Evolutionary conservation across 108 stramenopile species (phyloP).

Genomic region (Fragilaria radians): DNA sequence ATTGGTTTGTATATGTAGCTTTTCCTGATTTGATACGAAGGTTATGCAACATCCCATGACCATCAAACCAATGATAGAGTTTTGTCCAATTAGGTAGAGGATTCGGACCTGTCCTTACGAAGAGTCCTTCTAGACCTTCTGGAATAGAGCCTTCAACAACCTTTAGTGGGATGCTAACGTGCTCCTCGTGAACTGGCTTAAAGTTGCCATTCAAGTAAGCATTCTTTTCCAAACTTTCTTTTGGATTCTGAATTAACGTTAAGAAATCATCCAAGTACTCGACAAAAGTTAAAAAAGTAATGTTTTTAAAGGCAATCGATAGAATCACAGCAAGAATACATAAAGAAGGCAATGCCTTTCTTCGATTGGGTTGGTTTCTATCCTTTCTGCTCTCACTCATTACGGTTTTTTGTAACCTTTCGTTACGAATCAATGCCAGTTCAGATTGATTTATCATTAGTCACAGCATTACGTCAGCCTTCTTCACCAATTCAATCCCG

Average conservation of each 20-base stretch:
- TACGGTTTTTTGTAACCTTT: background rate
- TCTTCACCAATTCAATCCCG: background rate
- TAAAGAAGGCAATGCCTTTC: background rate
- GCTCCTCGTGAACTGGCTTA: conserved; percentile 27
- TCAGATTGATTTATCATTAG: background rate
- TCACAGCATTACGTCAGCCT: background rate
- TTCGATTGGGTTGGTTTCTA: background rate
- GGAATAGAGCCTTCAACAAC: conserved; percentile 38
- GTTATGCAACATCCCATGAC: conserved; percentile 29
- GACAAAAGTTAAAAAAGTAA: background rate
- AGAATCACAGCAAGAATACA: background rate
- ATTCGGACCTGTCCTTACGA: conserved; percentile 38
- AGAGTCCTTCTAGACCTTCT: conserved; percentile 17
- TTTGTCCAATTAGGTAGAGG: conserved; percentile 20
- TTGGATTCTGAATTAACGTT: background rate
- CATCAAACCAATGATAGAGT: conserved; percentile 46
- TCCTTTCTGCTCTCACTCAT: background rate
- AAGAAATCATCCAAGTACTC: background rate
- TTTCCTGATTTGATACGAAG: conserved; percentile 29
- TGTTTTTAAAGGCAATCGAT: background rate
- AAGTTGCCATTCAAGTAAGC: conserved; percentile 33
- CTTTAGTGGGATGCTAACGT: conserved; percentile 19
- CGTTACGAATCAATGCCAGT: too few species aligned
- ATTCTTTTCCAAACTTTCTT: conserved; percentile 2
- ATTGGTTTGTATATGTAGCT: conserved; percentile 36